Conservation (phyloP, 331 rosid genomes). For the Malus hybrid region DNA sequence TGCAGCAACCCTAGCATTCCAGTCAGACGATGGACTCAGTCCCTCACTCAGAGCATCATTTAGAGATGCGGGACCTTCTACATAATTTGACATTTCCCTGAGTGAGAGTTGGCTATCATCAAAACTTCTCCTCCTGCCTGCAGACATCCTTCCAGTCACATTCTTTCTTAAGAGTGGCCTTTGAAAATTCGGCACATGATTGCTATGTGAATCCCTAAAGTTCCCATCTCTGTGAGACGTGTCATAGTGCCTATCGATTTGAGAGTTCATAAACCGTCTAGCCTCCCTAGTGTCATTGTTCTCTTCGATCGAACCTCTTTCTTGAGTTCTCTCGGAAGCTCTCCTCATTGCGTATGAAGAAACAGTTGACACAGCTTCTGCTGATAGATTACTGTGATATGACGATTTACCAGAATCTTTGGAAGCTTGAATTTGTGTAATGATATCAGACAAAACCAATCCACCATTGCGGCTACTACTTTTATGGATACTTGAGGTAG, state of each 20-base stretch:
- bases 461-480: constrained; percentile 80
- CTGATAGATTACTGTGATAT: constrained; percentile 44
- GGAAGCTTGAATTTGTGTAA: constrained; percentile 95
- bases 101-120: constrained; percentile 83
- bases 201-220: constrained; percentile 71
- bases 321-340: constrained; percentile 57
- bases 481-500: constrained; percentile 54
- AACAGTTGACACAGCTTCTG: constrained; percentile 43
- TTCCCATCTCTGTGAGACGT: constrained; percentile 62
- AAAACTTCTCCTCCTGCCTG: constrained; percentile 92
- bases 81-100: constrained; percentile 74
- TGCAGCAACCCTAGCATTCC: constrained; percentile 97
- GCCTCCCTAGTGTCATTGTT: constrained; percentile 61
- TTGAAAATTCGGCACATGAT: constrained; percentile 88
- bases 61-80: constrained; percentile 86
- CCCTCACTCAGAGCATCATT: constrained; percentile 96
- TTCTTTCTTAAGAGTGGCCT: constrained; percentile 90
- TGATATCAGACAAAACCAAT: constrained; percentile 89
- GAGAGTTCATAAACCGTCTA: constrained; percentile 52
- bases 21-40: constrained; percentile 92
- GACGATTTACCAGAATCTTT: constrained; percentile 71
- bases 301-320: constrained; percentile 60
- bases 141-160: constrained; percentile 76
- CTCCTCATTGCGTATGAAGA: constrained; percentile 60
- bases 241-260: constrained; percentile 71